These are phyloP conservation scores for Corymbia citriodora DNA, from an alignment of 441 rosid species.

Conservation along the genomic window DNA sequence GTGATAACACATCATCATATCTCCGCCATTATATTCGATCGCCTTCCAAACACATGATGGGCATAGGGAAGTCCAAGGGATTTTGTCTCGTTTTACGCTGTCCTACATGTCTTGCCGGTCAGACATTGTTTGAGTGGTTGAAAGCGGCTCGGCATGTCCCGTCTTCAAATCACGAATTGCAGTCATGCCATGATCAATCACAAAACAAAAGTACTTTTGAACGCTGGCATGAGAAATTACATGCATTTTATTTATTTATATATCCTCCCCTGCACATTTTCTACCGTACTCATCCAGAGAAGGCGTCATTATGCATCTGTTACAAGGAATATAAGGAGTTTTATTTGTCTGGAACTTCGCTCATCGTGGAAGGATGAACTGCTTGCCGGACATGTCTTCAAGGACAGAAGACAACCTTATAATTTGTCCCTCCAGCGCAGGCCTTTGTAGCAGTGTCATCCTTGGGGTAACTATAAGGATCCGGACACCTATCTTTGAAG, in stretches of 20 bases:
- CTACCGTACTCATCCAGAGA: neutral
- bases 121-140: neutral
- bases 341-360: neutral
- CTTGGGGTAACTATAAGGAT: conserved; percentile 45
- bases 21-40: neutral
- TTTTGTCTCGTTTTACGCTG: neutral
- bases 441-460: conserved; percentile 31
- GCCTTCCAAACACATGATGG: neutral
- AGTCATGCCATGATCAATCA: neutral
- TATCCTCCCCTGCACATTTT: neutral
- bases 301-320: neutral
- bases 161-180: neutral
- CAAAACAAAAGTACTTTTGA: neutral
- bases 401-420: neutral
- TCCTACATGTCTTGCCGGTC: neutral
- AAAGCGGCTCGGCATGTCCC: neutral
- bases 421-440: neutral
- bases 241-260: neutral
- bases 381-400: neutral
- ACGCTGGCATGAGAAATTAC: neutral
- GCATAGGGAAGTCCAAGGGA: neutral
- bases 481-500: neutral
- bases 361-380: neutral
- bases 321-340: neutral
- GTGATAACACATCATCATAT: neutral